Evolutionary conservation across 2,329 filamentous ascomycete genomes (phyloP).

Genomic region (Beauveria sp.): DNA sequence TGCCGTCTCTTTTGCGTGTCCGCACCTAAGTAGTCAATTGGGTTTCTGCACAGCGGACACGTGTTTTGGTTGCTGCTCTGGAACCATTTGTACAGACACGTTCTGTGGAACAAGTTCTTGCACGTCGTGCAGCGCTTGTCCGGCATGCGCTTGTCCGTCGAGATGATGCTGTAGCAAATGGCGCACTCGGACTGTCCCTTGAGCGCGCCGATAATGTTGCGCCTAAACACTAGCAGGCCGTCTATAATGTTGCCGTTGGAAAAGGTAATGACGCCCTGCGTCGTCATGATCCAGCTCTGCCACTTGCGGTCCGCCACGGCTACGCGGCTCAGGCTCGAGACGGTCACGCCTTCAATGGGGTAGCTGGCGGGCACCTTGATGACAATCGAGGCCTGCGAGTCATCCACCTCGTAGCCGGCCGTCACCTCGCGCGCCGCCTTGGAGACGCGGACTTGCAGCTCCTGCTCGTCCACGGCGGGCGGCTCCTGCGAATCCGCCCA

Average conservation of each 20-base stretch:
- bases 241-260: constrained; percentile 84
- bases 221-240: constrained; percentile 74
- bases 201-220: constrained; percentile 78
- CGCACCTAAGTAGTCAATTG: constrained; percentile 56
- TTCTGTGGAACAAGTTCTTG: constrained; percentile 85
- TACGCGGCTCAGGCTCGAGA: constrained; percentile 72
- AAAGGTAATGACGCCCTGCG: constrained; percentile 88
- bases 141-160: constrained; percentile 78
- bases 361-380: constrained; percentile 75
- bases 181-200: constrained; percentile 93
- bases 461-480: constrained; percentile 42
- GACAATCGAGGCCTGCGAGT: constrained; percentile 73
- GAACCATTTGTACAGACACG: constrained; percentile 95
- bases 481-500: constrained; percentile 54
- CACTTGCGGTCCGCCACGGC: constrained; percentile 87
- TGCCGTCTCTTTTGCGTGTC: constrained; percentile 32
- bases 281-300: constrained; percentile 82
- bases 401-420: constrained; percentile 81
- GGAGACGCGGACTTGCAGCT: constrained; percentile 62
- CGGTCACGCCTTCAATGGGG: constrained; percentile 70
- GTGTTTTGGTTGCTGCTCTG: constrained; percentile 84
- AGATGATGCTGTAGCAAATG: constrained; percentile 94
- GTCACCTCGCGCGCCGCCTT: constrained; percentile 66
- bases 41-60: constrained; percentile 87
- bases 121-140: constrained; percentile 89